Base-by-base conservation (phyloP, 441 rosid genomes). In the Geranium incanum region DNA sequence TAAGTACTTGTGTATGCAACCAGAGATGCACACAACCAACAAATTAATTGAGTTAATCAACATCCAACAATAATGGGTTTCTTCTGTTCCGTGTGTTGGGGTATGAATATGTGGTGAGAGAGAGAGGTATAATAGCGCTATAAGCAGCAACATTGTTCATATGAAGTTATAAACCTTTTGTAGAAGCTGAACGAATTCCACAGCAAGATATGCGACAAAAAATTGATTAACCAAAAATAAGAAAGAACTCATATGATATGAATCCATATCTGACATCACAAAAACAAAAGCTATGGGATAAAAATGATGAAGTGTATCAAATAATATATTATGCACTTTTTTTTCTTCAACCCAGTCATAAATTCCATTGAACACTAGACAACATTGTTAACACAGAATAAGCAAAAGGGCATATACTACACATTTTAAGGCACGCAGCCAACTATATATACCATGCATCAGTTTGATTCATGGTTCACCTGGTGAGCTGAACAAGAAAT, bases 21-120 rank as follows among this genome's bases (percentile, higher is more conserved):
- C 66, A 62, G 36, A 62, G 66, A 62, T 12, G 52, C 15, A 60
- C n/a, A 60, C n/a, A 60, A 60, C 5, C 66, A 21, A 21, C n/a
- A 60, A 23, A 60, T 19, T 60, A 21, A 19, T 4, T 2, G 15
- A 60, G 6, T 60, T 19, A 8, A 19, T 19, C 36, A 33, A 21
- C 65, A 59, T 59, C 63, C 13, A 60, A 60, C 65, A 8, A 62
- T 0, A 52, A 52, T n/a, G 55, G 59, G 13, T 45, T 45, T 45
- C 52, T 45, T 45, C n/a, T 45, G 11, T 12, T 45, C n/a, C 6
- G 7, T 11, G 13, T 1, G 2, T 45, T 2, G 9, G 3, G 13
- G 15, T 1, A 12, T 43, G 50, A 43, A 11, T 43, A 43, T 43
- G 50, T 43, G 50, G 50, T 43, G 50, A 0, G 11, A 43, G 12